Evolutionary conservation across 1,284 basidiomycete species (phyloP).

Genomic region (Amylostereum chailletii): DNA sequence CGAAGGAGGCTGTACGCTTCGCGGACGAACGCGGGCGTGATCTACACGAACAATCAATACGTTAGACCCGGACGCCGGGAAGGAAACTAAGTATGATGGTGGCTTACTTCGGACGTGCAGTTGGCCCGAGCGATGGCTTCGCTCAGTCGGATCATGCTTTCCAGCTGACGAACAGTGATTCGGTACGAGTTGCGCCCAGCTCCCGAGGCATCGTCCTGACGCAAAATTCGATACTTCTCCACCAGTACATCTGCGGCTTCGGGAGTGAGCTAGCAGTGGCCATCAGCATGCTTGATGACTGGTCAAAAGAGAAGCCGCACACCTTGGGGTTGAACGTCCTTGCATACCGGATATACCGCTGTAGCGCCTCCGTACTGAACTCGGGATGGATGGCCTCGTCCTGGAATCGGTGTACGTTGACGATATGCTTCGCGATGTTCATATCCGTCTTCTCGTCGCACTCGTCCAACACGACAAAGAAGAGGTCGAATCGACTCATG

Average conservation of each 20-base stretch:
- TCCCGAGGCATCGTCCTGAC: constrained; percentile 89
- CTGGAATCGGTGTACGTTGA: constrained; percentile 94
- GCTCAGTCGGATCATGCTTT: constrained; percentile 94
- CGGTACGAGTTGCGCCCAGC: constrained; percentile 88
- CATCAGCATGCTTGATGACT: background rate
- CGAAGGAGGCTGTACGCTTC: constrained; percentile 92
- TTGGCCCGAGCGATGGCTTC: constrained; percentile 97
- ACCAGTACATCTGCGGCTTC: constrained; percentile 92
- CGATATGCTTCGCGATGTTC: constrained; percentile 95
- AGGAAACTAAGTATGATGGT: too few relatives aligned
- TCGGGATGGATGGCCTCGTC: constrained; percentile 93
- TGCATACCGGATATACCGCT: constrained; percentile 95
- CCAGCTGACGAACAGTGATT: constrained; percentile 93
- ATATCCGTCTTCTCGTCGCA: constrained; percentile 91
- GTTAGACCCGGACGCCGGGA: too few relatives aligned
- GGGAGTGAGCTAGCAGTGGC: constrained; percentile 64
- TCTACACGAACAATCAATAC: constrained; percentile 34
- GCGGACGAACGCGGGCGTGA: constrained; percentile 87
- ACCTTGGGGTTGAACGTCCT: constrained; percentile 96
- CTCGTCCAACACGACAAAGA: constrained; percentile 98
- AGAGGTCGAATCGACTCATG: constrained; percentile 98
- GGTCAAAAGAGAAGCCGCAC: constrained; percentile 11
- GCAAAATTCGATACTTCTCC: constrained; percentile 89
- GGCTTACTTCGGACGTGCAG: constrained; percentile 75
- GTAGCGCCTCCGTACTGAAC: constrained; percentile 93